Base-by-base conservation (phyloP, 805 yeast genomes). In the Saturnispora mendoncae region DNA sequence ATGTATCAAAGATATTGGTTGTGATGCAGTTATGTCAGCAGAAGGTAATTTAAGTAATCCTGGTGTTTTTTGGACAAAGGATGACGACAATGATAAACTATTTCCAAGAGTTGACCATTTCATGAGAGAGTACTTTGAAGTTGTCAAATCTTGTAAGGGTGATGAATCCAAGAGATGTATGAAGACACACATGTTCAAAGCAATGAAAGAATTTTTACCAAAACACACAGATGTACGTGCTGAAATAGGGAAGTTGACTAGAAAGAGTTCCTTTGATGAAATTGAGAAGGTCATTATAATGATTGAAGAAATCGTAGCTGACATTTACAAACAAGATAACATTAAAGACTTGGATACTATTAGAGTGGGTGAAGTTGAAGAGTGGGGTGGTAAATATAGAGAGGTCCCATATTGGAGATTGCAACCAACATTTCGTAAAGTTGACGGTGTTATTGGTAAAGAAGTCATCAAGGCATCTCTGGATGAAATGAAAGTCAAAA, bases 1-100 rank as follows among this genome's bases (percentile, higher is more conserved):
- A 46, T 83, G 96, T 57, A 57, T 76, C 33, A 69, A 68, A 2
- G 71, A 65, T 7, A 76, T 85, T 4, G 65, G 64, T 1, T 83
- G 92, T 48, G 97, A 92, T 62, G 95, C 87, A 0, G 92, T 92
- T 14, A 92, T 92, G 98, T 80, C 94, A 32, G 98, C 98, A 1
- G 99, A 92, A 60, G 96, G 96, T 1, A 87, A 87, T 55, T 65
- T 92, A 27, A 84, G 80, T 62, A 92, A 92, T 53, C 99, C 99
- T 0, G 97, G 94, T 6, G 77, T 88, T 1, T 90, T 92, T 58
- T 74, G 78, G 80, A 64, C 72, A 2, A 58, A 62, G 35, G 53
- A 62, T 2, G 62, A 68, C 7, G 75, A 80, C 41, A 60, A 51
- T 20, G 86, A 84, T 17, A 76, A 65, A 49, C 81, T 76, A 43